Evolutionary conservation across 2,329 filamentous ascomycete species (phyloP), one percentile per base, ranked within the genome.

Genomic region (Amesomyces nigricolor): DNA sequence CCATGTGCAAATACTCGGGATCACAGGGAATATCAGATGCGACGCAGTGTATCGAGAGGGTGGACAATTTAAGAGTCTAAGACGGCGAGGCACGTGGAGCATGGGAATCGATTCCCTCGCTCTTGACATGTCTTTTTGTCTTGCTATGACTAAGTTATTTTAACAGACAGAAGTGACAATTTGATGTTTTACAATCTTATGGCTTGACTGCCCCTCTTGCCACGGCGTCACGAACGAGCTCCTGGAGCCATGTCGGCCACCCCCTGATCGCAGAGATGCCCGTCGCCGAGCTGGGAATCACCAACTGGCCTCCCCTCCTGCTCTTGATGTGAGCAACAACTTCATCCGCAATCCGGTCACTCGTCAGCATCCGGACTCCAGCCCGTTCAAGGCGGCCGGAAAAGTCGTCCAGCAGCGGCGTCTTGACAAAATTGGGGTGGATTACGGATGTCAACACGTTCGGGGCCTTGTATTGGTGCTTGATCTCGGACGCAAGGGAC

Each of bases 401-500:
- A 56, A 68, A 65, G 64, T 64, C 66, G 51, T 71, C 62, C 35
- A 76, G 67, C 54, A 81, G 72, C 0, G 74, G 72, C 0, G 79
- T 81, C 40, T 70, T 68, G 22, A 80, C 75, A 67, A 76, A 81
- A 51, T 73, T 70, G 9, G 62, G 63, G 30, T 65, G 64, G 46
- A 83, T 72, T 2, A 80, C 64, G 1, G 81, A 74, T 0, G 79
- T 80, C 29, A 80, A 69, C 16, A 84, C 76, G 47, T 73, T 74
- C 0, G 73, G 75, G 1, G 79, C 79, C 26, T 77, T 74, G 63
- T 83, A 80, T 14, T 74, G 65, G 8, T 73, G 75, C 43, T 71
- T 72, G 47, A 80, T 60, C 61, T 80, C 78, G 3, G 69, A 66
- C 1, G 70, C 68, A 1, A 81, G 65, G 0, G 71, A 80, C 66